These are phyloP conservation scores for Uromyces viciae-fabae DNA, from an alignment of 1,284 basidiomycete genomes.

Conservation along the genomic window DNA sequence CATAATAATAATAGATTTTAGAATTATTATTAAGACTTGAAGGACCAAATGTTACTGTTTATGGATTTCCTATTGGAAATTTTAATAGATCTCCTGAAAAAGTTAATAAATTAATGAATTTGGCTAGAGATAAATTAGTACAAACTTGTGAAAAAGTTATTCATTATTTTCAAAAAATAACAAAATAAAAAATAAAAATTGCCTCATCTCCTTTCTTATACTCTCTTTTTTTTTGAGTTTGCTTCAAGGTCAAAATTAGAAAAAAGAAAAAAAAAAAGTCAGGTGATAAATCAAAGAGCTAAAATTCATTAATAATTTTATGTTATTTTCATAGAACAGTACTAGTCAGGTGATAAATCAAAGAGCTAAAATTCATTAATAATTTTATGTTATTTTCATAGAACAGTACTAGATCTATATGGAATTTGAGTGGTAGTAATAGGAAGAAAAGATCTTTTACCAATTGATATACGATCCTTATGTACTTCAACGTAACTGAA, in stretches of 20 bases:
- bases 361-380: too few species aligned
- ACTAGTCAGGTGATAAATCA: too few species aligned
- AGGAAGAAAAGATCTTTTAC: conserved; percentile 73
- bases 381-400: too few species aligned
- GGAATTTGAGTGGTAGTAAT: conserved; percentile 80
- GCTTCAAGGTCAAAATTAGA: too few species aligned
- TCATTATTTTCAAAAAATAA: too few species aligned
- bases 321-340: too few species aligned
- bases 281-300: not conserved
- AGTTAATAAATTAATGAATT: conserved; percentile 78
- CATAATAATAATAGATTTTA: conserved; percentile 62
- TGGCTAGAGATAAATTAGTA: conserved; percentile 75
- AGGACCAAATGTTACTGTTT: conserved; percentile 80
- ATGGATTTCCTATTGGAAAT: conserved; percentile 96
- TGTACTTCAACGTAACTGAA: too few species aligned
- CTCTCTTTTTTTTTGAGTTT: too few species aligned
- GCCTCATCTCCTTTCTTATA: not conserved
- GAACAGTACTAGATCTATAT: conserved; percentile 69
- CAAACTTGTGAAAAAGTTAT: conserved; percentile 78
- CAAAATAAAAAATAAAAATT: too few species aligned
- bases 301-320: too few species aligned
- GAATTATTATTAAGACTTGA: conserved; percentile 74
- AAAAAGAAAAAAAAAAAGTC: not conserved
- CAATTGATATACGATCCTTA: conserved; percentile 71
- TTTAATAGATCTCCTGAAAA: conserved; percentile 84